A percentile compares a stretch with the other conserved stretches of the same genome.
Conservation (phyloP, 257 asterid genomes). For the Capsicum baccatum region DNA sequence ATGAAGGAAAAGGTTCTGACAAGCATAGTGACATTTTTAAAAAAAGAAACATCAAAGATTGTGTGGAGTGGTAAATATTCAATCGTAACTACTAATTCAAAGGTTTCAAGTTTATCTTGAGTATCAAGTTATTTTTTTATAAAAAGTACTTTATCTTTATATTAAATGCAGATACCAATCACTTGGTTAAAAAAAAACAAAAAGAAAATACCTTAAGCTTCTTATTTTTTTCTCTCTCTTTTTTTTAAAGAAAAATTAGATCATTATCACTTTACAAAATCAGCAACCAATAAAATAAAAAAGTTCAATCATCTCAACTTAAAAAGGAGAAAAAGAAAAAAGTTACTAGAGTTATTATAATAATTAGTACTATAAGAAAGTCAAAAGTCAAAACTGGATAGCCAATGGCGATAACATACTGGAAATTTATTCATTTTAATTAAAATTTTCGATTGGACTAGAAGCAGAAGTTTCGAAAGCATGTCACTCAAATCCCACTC, state of each 20-base stretch:
- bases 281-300: not conserved
- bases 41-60: too few species aligned
- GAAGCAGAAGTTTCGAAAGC: constrained; percentile 9
- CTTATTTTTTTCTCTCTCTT: not conserved
- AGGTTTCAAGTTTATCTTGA: too few species aligned
- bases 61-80: too few species aligned
- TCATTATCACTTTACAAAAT: not conserved
- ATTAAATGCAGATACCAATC: too few species aligned
- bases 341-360: not conserved
- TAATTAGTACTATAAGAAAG: not conserved
- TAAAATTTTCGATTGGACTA: constrained; percentile 14
- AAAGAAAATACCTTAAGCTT: not conserved
- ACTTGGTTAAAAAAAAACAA: too few species aligned
- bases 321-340: not conserved
- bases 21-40: not conserved
- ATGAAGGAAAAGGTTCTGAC: not conserved
- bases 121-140: too few species aligned
- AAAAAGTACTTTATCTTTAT: too few species aligned
- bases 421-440: not conserved
- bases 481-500: not conserved
- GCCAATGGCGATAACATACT: not conserved
- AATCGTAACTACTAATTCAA: too few species aligned
- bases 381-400: not conserved
- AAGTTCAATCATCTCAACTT: not conserved
- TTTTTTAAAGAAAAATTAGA: not conserved